These are phyloP conservation scores for Flaveria ramosissima DNA, from an alignment of 129 eudicot genomes.

Conservation along the genomic window DNA sequence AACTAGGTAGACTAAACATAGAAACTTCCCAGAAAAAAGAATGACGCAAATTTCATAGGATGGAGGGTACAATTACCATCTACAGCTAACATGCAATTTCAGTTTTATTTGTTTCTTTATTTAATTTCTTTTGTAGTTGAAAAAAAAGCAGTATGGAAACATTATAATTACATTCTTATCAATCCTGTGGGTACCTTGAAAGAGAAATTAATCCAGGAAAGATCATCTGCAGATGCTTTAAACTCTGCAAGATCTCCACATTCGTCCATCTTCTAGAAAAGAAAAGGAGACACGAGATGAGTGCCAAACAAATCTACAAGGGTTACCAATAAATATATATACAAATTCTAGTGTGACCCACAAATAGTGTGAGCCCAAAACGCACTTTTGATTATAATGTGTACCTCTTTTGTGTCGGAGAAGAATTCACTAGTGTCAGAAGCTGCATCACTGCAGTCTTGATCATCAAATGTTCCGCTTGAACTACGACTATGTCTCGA, in stretches of 20 bases:
- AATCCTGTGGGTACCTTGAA: slow-evolving; percentile 59
- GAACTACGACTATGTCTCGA: slow-evolving; percentile 57
- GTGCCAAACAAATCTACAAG: neutral
- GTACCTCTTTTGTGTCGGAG: slow-evolving; percentile 68
- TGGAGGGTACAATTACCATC: neutral
- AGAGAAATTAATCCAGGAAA: slow-evolving; percentile 76
- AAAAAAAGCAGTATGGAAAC: neutral
- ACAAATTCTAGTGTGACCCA: slow-evolving; percentile 6
- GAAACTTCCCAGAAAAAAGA: neutral
- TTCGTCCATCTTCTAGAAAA: slow-evolving; percentile 55
- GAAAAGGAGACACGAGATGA: slow-evolving; percentile 8
- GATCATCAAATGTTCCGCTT: slow-evolving; percentile 48
- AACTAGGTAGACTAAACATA: neutral
- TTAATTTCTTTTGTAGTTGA: neutral
- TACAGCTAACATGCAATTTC: neutral
- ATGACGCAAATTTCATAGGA: neutral
- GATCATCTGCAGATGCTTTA: slow-evolving; percentile 61
- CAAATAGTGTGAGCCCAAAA: neutral
- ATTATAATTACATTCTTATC: slow-evolving; percentile 2
- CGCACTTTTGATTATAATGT: neutral
- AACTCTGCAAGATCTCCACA: slow-evolving; percentile 77
- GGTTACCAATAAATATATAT: slow-evolving; percentile 11
- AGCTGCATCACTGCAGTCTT: slow-evolving; percentile 52
- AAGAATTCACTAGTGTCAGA: slow-evolving; percentile 52
- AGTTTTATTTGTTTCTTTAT: neutral